Evolutionary conservation across 371 early-diverging fungal genomes (phyloP).

Genomic region (Haplosporangium sp.): DNA sequence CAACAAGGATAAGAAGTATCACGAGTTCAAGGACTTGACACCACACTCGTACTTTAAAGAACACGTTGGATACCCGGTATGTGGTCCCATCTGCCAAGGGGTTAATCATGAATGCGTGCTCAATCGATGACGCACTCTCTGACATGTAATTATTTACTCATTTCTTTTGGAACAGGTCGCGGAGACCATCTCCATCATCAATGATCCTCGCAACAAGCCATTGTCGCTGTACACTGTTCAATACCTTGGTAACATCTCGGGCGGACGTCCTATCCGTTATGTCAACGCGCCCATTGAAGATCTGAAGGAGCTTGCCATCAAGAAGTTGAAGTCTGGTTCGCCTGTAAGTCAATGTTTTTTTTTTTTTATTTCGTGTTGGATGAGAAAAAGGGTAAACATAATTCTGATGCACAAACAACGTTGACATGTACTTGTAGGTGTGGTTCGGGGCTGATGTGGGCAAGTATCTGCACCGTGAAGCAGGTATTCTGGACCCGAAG

Average conservation of each 20-base stretch:
- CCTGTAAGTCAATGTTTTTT: constrained; percentile 57
- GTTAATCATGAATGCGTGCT: no score
- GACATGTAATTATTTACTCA: constrained; percentile 4
- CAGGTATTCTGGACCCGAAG: constrained; percentile 75
- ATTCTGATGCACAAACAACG: not conserved
- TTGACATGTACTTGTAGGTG: constrained; percentile 35
- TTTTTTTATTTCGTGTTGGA: no score
- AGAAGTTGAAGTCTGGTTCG: constrained; percentile 67
- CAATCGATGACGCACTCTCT: no score
- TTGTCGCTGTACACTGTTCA: constrained; percentile 77
- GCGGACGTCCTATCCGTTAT: constrained; percentile 74
- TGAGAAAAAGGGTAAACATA: not conserved
- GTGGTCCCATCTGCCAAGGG: constrained; percentile 2
- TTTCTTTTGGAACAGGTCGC: constrained; percentile 57
- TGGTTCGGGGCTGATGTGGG: constrained; percentile 91
- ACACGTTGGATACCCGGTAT: constrained; percentile 71
- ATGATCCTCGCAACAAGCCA: constrained; percentile 81
- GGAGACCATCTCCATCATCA: constrained; percentile 77
- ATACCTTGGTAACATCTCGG: constrained; percentile 81
- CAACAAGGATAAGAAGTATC: constrained; percentile 77
- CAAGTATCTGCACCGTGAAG: constrained; percentile 60
- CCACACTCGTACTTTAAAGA: constrained; percentile 75
- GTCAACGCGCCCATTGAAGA: constrained; percentile 69
- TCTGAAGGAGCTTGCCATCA: constrained; percentile 72
- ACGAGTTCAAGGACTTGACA: constrained; percentile 65